Conservation (phyloP, 495 filamentous ascomycete species). For the Hyaloscypha variabilis region DNA sequence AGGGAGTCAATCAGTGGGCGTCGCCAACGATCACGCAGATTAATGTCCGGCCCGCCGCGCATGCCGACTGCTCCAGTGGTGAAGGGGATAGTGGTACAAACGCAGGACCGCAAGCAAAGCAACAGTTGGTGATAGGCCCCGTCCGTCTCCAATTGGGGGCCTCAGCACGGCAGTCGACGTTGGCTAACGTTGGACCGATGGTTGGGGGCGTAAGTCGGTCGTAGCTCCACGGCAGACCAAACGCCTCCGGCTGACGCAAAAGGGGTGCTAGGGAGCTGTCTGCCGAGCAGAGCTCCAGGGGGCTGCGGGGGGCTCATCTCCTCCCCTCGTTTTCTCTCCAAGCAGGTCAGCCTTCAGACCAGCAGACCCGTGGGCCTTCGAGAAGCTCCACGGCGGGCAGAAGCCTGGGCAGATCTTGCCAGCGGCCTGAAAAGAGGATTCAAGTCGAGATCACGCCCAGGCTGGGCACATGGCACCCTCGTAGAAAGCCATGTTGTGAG, state of each 20-base stretch:
- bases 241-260: conserved; percentile 15
- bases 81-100: conserved; percentile 2
- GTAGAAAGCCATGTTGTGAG: conserved; percentile 25
- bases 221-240: conserved; percentile 4
- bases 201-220: conserved; percentile 9
- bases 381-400: background rate
- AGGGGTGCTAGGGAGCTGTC: background rate
- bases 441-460: background rate
- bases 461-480: conserved; percentile 24
- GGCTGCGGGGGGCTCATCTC: too few species aligned
- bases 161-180: conserved; percentile 20
- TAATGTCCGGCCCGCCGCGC: conserved; percentile 15
- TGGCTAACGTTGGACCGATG: conserved; percentile 6
- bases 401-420: background rate
- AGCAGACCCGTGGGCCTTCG: conserved; percentile 1
- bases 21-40: conserved; percentile 13
- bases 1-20: conserved; percentile 10
- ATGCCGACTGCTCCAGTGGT: conserved; percentile 7
- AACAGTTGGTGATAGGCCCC: conserved; percentile 15
- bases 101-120: background rate
- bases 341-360: background rate
- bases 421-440: background rate
- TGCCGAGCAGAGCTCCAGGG: conserved; percentile 14
- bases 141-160: conserved; percentile 7
- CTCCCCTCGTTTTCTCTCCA: too few species aligned